Evolutionary conservation across 306 rosid species (phyloP), one percentile per base, ranked within the genome.

Genomic region (Carpinus fangiana): DNA sequence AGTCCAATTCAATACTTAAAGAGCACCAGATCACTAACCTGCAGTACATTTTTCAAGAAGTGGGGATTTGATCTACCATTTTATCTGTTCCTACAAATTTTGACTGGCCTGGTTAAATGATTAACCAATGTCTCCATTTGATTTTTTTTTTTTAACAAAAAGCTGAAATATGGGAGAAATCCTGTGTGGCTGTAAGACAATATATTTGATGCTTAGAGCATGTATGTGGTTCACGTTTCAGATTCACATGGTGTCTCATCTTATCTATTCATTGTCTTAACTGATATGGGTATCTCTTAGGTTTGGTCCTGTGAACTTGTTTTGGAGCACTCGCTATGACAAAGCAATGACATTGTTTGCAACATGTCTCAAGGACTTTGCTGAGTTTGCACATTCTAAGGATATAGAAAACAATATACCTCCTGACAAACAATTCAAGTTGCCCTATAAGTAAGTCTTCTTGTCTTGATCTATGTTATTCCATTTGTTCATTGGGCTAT

Each of bases 301-400:
- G 91, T 95, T 95, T 86, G 99, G 98, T 80, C 98, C 99, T 1
- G 99, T 95, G 85, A 95, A 95, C 89, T 85, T 93, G 85, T 93
- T 93, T 79, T 95, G 99, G 99, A 92, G 99, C 82, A 93, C 97
- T 65, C 93, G 98, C 48, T 95, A 92, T 82, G 99, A 95, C 93
- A 93, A 82, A 88, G 98, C 98, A 86, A 93, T 93, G 99, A 86
- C 96, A 12, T 84, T 89, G 79, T 95, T 83, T 86, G 85, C 91
- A 86, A 88, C 95, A 64, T 95, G 97, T 84, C 96, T 92, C 50
- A 95, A 93, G 86, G 97, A 93, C 80, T 95, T 95, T 84, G 92
- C 97, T 8, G 99, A 95, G 81, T 92, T 90, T 86, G 97, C 98
- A 50, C 85, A 91, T 54, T 91, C 91, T 53, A 91, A 87, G 88